Percentiles rank a stretch among this genome's conserved stretches.
These are phyloP conservation scores for Pascua sp. DNA, from an alignment of 1,284 basidiomycete genomes.

Conservation along the genomic window DNA sequence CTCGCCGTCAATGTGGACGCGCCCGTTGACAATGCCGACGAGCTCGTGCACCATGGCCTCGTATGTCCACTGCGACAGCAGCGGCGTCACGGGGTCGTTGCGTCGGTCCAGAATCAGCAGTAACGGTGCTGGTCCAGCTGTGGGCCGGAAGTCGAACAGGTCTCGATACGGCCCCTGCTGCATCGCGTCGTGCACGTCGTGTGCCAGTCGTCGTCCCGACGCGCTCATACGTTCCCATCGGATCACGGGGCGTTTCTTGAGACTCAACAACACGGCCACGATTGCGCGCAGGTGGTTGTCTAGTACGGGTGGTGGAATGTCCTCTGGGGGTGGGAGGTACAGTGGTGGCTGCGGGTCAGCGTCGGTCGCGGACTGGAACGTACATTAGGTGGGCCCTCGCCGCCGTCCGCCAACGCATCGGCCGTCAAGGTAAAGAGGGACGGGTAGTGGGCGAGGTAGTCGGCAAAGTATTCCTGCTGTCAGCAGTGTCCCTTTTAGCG, in stretches of 20 bases:
- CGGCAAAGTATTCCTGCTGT: constrained; percentile 86
- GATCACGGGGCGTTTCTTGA: constrained; percentile 91
- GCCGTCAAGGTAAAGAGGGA: constrained; percentile 86
- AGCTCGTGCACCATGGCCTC: constrained; percentile 99
- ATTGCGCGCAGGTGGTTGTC: constrained; percentile 77
- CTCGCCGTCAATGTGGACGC: constrained; percentile 83
- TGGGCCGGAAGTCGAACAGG: constrained; percentile 56
- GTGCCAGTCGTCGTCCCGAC: constrained; percentile 84
- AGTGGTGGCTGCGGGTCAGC: constrained; percentile 39
- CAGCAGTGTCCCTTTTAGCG: background rate
- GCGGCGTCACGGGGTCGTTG: constrained; percentile 95
- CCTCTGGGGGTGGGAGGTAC: constrained; percentile 58
- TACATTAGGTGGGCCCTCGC: constrained; percentile 48
- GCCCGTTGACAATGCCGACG: constrained; percentile 87
- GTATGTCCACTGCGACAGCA: constrained; percentile 99
- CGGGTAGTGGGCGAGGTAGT: constrained; percentile 82
- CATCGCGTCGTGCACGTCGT: constrained; percentile 64
- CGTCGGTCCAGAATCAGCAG: constrained; percentile 69
- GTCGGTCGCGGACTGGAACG: constrained; percentile 4
- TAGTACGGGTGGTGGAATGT: constrained; percentile 61
- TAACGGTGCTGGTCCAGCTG: constrained; percentile 54
- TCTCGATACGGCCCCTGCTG: constrained; percentile 50
- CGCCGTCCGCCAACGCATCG: constrained; percentile 46
- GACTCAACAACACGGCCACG: constrained; percentile 80
- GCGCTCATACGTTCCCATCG: constrained; percentile 91